phyloP scores from a whole-genome alignment of 1,284 basidiomycete genomes.

The Malassezia furfur region DNA sequence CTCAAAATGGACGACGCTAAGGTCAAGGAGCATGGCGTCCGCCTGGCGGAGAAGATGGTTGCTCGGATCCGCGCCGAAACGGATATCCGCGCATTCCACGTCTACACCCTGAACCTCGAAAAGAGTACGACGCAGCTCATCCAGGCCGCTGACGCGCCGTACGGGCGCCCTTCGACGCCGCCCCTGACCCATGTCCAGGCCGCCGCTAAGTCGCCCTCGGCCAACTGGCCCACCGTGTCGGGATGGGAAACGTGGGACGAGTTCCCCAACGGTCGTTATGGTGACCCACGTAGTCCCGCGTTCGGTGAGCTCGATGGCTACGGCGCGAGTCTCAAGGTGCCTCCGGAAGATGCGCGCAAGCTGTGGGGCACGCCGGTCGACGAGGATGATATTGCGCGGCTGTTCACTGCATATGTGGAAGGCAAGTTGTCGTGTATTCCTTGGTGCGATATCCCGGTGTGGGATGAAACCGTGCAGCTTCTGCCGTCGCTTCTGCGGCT shows the following conservation, averaged over 20 bases:
- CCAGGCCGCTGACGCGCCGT: slow-evolving; percentile 45
- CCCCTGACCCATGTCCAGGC: not conserved
- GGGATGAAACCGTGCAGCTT: slow-evolving; percentile 73
- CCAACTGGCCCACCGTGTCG: not conserved
- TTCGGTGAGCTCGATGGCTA: slow-evolving; percentile 47
- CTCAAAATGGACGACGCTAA: slow-evolving; percentile 70
- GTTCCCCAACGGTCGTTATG: slow-evolving; percentile 46
- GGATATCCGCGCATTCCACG: slow-evolving; percentile 72
- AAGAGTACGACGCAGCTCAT: slow-evolving; percentile 85
- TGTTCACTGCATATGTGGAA: slow-evolving; percentile 73
- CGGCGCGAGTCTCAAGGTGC: slow-evolving; percentile 44
- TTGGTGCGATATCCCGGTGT: slow-evolving; percentile 77
- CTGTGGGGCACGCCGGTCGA: slow-evolving; percentile 74
- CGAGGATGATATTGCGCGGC: slow-evolving; percentile 61
- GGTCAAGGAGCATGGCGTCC: slow-evolving; percentile 73
- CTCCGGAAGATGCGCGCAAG: slow-evolving; percentile 58
- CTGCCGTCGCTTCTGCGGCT: slow-evolving; percentile 67
- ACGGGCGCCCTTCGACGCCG: slow-evolving; percentile 4
- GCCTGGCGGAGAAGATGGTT: slow-evolving; percentile 60
- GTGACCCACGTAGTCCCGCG: slow-evolving; percentile 43
- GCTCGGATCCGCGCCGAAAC: slow-evolving; percentile 55
- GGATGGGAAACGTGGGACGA: slow-evolving; percentile 39
- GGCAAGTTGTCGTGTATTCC: slow-evolving; percentile 64
- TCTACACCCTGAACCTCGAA: slow-evolving; percentile 95
- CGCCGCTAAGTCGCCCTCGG: slow-evolving; percentile 9